Percentiles rank a stretch among this genome's conserved stretches.
Evolutionary conservation across 306 rosid species (phyloP).

Genomic region (Pyrus communis): DNA sequence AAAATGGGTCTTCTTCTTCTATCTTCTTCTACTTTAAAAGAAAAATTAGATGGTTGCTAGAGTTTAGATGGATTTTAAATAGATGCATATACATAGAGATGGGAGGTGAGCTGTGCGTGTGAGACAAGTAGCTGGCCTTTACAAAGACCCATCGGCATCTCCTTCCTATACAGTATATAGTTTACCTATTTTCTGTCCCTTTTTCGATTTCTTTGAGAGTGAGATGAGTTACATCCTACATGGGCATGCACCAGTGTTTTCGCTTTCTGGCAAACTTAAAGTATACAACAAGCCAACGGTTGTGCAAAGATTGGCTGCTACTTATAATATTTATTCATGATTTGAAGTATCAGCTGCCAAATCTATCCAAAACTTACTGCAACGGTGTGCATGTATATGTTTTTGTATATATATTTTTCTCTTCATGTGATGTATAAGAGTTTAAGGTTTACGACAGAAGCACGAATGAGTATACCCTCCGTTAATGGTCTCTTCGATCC

Average conservation of each 20-base stretch:
- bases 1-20: not conserved
- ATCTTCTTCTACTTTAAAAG: not conserved
- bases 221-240: slow-evolving; percentile 4
- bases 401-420: too few species aligned
- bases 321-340: too few species aligned
- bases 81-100: not conserved
- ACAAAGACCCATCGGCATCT: slow-evolving; percentile 34
- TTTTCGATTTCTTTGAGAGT: slow-evolving; percentile 7
- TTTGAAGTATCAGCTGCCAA: too few species aligned
- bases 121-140: slow-evolving; percentile 60
- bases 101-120: slow-evolving; percentile 55
- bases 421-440: too few species aligned
- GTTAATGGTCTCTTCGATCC: not conserved
- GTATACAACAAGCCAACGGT: slow-evolving; percentile 7
- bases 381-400: not conserved
- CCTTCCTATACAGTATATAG: slow-evolving; percentile 11
- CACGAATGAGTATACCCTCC: not conserved
- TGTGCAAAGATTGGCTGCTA: not conserved
- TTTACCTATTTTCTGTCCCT: slow-evolving; percentile 16
- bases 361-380: not conserved
- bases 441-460: not conserved
- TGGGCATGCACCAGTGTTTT: slow-evolving; percentile 13
- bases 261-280: slow-evolving; percentile 4
- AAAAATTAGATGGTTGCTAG: not conserved
- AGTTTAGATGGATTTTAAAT: not conserved